Evolutionary conservation across 1,139 yeast genomes (phyloP), one percentile per base, ranked within the genome.

Genomic region (Sugiyamaella pinicola): DNA sequence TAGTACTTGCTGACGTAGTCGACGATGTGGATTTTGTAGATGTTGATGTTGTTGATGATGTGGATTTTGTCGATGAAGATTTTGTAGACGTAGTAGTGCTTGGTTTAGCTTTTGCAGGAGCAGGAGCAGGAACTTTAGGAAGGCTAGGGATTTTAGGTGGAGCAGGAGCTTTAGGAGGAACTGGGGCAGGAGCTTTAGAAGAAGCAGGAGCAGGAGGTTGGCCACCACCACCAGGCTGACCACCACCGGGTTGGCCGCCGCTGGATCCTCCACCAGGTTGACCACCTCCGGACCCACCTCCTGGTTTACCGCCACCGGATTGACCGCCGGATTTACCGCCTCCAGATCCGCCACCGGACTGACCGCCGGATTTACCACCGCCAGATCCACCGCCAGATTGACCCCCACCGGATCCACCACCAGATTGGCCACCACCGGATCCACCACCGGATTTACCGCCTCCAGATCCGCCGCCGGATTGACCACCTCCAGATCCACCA

Each of bases 401-500:
- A 34, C 21, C 38, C 9, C 38, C 38, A 5, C 21, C 21, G n/a
- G 21, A 15, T 12, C 15, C 9, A 12, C 21, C 38, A 15, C 38
- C n/a, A n/a, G n/a, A n/a, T n/a, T n/a, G n/a, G n/a, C n/a, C 21
- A 8, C 38, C 38, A 34, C 12, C 9, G 3, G 38, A 34, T 4
- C 38, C 38, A 34, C 21, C 38, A 5, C 38, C 38, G 10, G 5
- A 12, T 6, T 9, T 8, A 34, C 38, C 38, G 17, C 38, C 38
- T 15, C 21, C 21, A 34, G 21, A 18, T 3, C 21, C 38, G 17
- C 38, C 38, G 3, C 21, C 38, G 17, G 21, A 15, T 15, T 10
- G n/a, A 34, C 28, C 42, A 38, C 42, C 42, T 4, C 42, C 28
- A 21, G 28, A 19, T n/a, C 13, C 9, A 17, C 28, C 38, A 34